Percentiles rank a stretch among this genome's conserved stretches.
Evolutionary conservation across 495 filamentous ascomycete species (phyloP).

Genomic region (Lichenothelia convexa): DNA sequence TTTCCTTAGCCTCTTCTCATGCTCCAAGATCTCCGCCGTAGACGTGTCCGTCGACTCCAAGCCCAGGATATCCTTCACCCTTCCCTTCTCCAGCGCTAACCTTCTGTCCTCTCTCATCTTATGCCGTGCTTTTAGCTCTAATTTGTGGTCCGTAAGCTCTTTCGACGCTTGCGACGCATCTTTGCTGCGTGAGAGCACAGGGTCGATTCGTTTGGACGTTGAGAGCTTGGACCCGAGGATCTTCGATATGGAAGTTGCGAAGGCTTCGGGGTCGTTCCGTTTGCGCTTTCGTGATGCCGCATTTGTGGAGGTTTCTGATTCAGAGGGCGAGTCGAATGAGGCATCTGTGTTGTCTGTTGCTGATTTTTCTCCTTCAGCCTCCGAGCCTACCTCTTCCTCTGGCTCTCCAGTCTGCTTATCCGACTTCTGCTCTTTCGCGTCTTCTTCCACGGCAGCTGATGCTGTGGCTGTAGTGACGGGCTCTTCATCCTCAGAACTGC

Average conservation of each 20-base stretch:
- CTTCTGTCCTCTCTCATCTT: slow-evolving; percentile 68
- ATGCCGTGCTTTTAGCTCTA: slow-evolving; percentile 62
- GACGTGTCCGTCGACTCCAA: slow-evolving; percentile 21
- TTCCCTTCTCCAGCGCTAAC: slow-evolving; percentile 64
- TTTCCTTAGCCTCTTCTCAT: slow-evolving; percentile 67
- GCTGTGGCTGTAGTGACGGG: not conserved
- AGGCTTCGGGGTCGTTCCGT: slow-evolving; percentile 77
- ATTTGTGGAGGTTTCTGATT: slow-evolving; percentile 13
- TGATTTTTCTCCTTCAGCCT: slow-evolving; percentile 1
- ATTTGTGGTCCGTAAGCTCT: slow-evolving; percentile 48
- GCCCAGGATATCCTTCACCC: slow-evolving; percentile 67
- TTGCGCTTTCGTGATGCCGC: slow-evolving; percentile 30
- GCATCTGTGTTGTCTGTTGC: slow-evolving; percentile 1
- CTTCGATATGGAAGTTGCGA: slow-evolving; percentile 77
- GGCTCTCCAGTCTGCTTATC: not conserved
- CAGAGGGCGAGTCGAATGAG: slow-evolving; percentile 3
- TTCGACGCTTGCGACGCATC: slow-evolving; percentile 45
- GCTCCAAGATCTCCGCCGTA: slow-evolving; percentile 41
- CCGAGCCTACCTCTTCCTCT: slow-evolving; percentile 6
- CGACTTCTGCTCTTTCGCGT: not conserved
- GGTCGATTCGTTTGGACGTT: slow-evolving; percentile 60
- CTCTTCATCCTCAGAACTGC: slow-evolving; percentile 41
- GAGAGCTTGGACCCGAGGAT: slow-evolving; percentile 80
- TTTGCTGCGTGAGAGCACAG: slow-evolving; percentile 65
- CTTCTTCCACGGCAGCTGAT: not conserved